Base-by-base conservation (phyloP, 2,329 filamentous ascomycete species). In the Hypoxylon sp. region DNA sequence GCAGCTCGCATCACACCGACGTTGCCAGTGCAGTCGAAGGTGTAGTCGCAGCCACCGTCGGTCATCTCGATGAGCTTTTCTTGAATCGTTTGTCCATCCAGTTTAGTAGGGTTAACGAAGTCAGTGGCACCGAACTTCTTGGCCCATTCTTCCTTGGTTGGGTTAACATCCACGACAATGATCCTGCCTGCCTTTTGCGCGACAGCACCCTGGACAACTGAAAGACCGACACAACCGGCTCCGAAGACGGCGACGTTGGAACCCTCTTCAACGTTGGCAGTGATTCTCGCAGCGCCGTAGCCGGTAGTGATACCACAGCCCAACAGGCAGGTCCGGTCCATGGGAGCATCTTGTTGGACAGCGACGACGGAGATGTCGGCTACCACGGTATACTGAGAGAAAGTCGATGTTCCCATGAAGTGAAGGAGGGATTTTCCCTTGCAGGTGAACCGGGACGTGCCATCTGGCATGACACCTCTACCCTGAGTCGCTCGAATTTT, bases 361-460 rank as follows among this genome's bases (percentile, higher is more conserved):
- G 94, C 92, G 29, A 99, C 96, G 64, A 98, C 96, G 53, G 94
- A 98, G 83, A 99, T 98, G 82, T 99, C 96, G 80, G 96, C 95
- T 39, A 99, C 94, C 72, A 99, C 96, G 64, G 96, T 98, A 86
- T 97, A 99, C 84, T 99, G 96, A 33, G 94, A 97, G 87, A 99
- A 99, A 75, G 96, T 99, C 39, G 94, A 98, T 63, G 94, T 97
- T 77, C 96, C 96, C 96, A 99, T 99, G 86, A 98, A 99, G 86
- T 98, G 96, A 65, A 98, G 90, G 69, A 99, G 88, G 76, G 97
- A 92, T 85, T 98, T 91, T 82, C 96, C 96, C 83, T 95, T 96
- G 87, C 91, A 94, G 83, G 89, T 93, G 90, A 98, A 98, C 77
- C 96, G 92, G 64, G 92, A 92, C 73, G 95, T 98, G 77, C 95